Evolutionary conservation across 2,329 filamentous ascomycete species (phyloP).

Genomic region (Blastomyces parvus): DNA sequence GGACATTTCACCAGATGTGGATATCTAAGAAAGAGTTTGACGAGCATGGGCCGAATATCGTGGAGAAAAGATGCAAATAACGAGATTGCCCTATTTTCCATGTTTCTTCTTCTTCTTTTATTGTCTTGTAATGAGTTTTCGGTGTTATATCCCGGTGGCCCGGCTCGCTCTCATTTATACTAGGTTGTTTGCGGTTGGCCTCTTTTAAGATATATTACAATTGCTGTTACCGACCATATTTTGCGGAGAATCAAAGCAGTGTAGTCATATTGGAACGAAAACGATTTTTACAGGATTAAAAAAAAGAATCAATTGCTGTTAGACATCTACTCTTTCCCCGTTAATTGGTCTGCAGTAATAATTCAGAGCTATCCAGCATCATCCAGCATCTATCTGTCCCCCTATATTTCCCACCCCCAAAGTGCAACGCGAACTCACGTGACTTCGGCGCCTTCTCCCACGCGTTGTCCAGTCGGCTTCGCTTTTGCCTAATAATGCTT

Average conservation of each 20-base stretch:
- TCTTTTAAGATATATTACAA: background rate
- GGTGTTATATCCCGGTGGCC: background rate
- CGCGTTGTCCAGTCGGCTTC: background rate
- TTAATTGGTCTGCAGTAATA: background rate
- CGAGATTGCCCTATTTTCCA: background rate
- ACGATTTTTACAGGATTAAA: background rate
- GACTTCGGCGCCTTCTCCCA: background rate
- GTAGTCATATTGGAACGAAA: background rate
- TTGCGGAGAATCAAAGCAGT: background rate
- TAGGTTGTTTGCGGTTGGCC: background rate
- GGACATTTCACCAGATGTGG: constrained; percentile 99
- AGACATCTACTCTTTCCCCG: background rate
- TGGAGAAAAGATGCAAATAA: constrained; percentile 94
- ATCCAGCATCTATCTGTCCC: too few species aligned
- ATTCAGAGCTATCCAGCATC: background rate
- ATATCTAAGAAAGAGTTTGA: constrained; percentile 96
- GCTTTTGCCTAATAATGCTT: background rate
- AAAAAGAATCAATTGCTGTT: background rate
- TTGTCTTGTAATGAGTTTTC: background rate
- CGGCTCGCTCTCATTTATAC: background rate
- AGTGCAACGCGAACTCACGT: background rate
- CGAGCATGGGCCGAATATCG: constrained; percentile 80
- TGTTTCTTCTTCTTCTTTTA: background rate
- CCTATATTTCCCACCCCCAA: too few species aligned
- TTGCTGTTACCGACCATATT: background rate